Evolutionary conservation across 768 basidiomycete genomes (phyloP).

Genomic region (Asterophora lycoperdoides): DNA sequence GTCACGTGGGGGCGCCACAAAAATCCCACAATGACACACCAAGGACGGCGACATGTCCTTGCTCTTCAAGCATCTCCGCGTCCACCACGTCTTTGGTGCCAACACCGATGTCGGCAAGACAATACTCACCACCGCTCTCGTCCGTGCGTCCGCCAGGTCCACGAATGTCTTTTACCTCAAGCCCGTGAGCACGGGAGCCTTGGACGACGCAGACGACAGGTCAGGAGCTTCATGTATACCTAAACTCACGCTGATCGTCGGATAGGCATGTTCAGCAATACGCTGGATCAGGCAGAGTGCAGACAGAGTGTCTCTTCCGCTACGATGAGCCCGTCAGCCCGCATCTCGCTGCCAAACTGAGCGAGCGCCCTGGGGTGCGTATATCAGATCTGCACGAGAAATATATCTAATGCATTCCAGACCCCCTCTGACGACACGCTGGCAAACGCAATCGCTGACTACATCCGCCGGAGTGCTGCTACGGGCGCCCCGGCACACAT

Average conservation of each 20-base stretch:
- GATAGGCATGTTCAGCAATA: slow-evolving; percentile 64
- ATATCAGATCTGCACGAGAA: background rate
- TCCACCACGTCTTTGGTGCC: slow-evolving; percentile 92
- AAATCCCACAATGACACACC: no score
- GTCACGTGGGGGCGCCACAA: slow-evolving; percentile 2
- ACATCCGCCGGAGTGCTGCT: slow-evolving; percentile 53
- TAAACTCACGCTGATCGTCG: background rate
- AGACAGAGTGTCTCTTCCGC: slow-evolving; percentile 71
- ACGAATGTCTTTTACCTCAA: slow-evolving; percentile 70
- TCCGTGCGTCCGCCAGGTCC: slow-evolving; percentile 63
- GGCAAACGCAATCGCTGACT: slow-evolving; percentile 55
- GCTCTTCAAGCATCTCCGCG: slow-evolving; percentile 79
- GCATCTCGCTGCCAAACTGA: slow-evolving; percentile 73
- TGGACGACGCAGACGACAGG: slow-evolving; percentile 81
- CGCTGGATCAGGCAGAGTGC: slow-evolving; percentile 37
- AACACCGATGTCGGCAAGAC: slow-evolving; percentile 98
- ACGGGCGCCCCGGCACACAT: slow-evolving; percentile 42
- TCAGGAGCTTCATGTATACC: slow-evolving; percentile 24
- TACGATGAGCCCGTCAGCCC: slow-evolving; percentile 91
- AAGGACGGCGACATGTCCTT: slow-evolving; percentile 63
- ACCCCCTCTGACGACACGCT: slow-evolving; percentile 66
- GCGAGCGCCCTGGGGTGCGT: slow-evolving; percentile 28
- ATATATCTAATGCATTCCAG: slow-evolving; percentile 18
- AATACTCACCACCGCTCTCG: slow-evolving; percentile 79
- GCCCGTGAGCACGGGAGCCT: slow-evolving; percentile 86